A percentile compares a stretch with the other conserved stretches of the same genome.
These are phyloP conservation scores for Ophiocordyceps camponoti-rufipedis DNA, from an alignment of 2,329 filamentous ascomycete species.

Conservation along the genomic window DNA sequence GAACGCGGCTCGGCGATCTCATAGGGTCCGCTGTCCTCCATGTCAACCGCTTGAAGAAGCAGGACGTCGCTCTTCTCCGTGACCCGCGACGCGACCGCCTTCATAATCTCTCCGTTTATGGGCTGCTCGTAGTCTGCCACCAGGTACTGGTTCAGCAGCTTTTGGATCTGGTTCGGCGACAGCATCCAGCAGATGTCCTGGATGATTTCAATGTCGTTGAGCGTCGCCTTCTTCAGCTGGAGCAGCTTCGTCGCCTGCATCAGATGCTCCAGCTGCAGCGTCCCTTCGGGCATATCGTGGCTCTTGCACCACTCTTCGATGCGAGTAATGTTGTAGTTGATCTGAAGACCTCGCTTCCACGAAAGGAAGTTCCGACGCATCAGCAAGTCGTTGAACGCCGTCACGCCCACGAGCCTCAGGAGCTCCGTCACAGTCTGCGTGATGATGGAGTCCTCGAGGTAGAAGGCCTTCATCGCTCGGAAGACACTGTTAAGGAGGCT, in stretches of 20 bases:
- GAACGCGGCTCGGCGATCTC: slow-evolving; percentile 94
- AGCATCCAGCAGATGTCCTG: slow-evolving; percentile 99
- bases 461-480: slow-evolving; percentile 98
- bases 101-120: slow-evolving; percentile 99
- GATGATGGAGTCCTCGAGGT: slow-evolving; percentile 89
- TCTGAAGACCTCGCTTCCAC: slow-evolving; percentile 97
- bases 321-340: slow-evolving; percentile 99
- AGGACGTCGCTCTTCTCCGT: slow-evolving; percentile 97
- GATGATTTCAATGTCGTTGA: slow-evolving; percentile 99
- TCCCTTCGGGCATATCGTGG: slow-evolving; percentile 98
- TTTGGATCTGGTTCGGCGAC: slow-evolving; percentile 97
- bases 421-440: slow-evolving; percentile 91
- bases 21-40: slow-evolving; percentile 97
- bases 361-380: slow-evolving; percentile 98
- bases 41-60: slow-evolving; percentile 83
- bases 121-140: slow-evolving; percentile 98
- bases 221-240: slow-evolving; percentile 93
- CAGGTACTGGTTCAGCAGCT: slow-evolving; percentile 94
- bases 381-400: slow-evolving; percentile 92
- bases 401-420: slow-evolving; percentile 82
- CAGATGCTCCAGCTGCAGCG: slow-evolving; percentile 88
- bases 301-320: slow-evolving; percentile 99
- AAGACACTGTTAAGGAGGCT: slow-evolving; percentile 93
- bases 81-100: slow-evolving; percentile 88
- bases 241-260: slow-evolving; percentile 99